Conservation (phyloP, 192 early-diverging fungal genomes). For the Coemansia sp. region DNA sequence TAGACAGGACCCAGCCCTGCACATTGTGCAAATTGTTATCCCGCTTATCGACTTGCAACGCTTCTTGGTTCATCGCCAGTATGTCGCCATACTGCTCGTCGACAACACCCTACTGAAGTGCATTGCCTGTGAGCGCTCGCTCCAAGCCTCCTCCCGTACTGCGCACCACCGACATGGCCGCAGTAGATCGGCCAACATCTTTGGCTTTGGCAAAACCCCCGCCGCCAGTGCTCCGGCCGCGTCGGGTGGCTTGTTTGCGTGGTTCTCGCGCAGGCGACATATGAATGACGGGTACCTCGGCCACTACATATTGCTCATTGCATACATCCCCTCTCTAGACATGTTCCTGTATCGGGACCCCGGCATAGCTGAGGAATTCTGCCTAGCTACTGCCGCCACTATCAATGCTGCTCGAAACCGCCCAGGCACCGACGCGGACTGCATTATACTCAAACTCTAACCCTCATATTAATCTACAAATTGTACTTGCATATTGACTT, state of each 20-base stretch:
- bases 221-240: background rate
- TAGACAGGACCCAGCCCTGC: slow-evolving; percentile 59
- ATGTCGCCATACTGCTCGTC: slow-evolving; percentile 76
- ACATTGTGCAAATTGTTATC: slow-evolving; percentile 72
- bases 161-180: slow-evolving; percentile 3
- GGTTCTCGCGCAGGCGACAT: slow-evolving; percentile 22
- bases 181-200: slow-evolving; percentile 19
- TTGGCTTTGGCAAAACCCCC: slow-evolving; percentile 6
- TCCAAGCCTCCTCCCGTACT: background rate
- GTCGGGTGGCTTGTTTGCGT: slow-evolving; percentile 14
- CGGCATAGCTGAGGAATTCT: slow-evolving; percentile 67
- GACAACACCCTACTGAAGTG: slow-evolving; percentile 68
- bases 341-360: slow-evolving; percentile 85
- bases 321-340: slow-evolving; percentile 76
- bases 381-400: slow-evolving; percentile 60
- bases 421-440: slow-evolving; percentile 82
- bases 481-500: background rate
- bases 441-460: slow-evolving; percentile 55
- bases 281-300: slow-evolving; percentile 63
- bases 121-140: slow-evolving; percentile 57
- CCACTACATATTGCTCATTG: slow-evolving; percentile 86
- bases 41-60: slow-evolving; percentile 80
- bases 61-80: slow-evolving; percentile 73
- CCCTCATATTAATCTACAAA: background rate
- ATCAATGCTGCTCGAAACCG: slow-evolving; percentile 69